Evolutionary conservation across 345 rosid species (phyloP).

Genomic region (Eucalyptus dawsonii): DNA sequence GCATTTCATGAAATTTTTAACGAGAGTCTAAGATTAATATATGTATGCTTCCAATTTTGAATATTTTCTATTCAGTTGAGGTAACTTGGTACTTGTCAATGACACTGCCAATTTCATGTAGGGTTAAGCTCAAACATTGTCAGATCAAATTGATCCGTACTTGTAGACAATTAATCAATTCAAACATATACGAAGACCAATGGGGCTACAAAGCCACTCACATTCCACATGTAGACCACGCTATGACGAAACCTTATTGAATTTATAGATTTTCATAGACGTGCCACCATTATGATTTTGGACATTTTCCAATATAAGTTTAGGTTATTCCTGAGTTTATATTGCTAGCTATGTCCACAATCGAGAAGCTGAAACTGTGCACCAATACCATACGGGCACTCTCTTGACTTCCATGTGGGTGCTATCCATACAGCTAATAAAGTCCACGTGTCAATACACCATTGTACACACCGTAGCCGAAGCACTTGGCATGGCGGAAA

Average conservation of each 20-base stretch:
- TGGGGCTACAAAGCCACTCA: neutral
- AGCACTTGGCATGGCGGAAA: neutral
- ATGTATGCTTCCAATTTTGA: fast-evolving
- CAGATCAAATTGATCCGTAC: neutral
- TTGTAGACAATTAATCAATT: neutral
- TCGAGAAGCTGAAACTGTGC: neutral
- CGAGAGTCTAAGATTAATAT: fast-evolving
- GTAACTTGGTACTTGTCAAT: too few relatives aligned
- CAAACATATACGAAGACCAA: neutral
- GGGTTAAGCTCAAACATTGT: neutral
- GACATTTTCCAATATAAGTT: neutral
- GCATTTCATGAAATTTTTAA: too few relatives aligned
- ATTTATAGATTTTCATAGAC: too few relatives aligned
- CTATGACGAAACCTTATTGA: neutral
- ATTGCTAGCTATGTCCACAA: neutral
- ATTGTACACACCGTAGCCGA: neutral
- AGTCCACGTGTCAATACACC: neutral
- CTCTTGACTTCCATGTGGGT: neutral
- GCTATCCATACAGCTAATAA: neutral
- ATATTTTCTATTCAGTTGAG: too few relatives aligned
- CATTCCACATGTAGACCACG: too few relatives aligned
- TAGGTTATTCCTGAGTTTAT: neutral
- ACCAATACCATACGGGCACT: neutral
- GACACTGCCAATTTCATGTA: too few relatives aligned
- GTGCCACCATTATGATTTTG: neutral